These are phyloP conservation scores for Casaregolazyma lundiana DNA, from an alignment of 1,139 yeast species.

Conservation along the genomic window DNA sequence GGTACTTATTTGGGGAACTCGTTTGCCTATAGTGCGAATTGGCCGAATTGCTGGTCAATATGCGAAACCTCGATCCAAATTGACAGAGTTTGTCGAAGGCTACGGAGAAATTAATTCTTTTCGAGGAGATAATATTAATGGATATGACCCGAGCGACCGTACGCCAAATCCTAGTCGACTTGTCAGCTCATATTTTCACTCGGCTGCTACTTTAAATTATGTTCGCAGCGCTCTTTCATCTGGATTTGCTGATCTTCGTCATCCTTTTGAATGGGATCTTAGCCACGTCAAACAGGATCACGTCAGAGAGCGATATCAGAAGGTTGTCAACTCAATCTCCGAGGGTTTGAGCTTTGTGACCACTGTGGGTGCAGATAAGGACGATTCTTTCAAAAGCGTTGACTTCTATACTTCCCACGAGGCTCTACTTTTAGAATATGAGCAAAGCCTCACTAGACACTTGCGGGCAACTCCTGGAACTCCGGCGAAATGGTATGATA, in stretches of 20 bases:
- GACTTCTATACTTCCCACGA: slow-evolving; percentile 42
- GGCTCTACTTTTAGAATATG: slow-evolving; percentile 40
- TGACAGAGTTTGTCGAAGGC: slow-evolving; percentile 40
- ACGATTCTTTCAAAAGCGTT: slow-evolving; percentile 30
- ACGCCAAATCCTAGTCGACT: slow-evolving; percentile 40
- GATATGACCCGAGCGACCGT: slow-evolving; percentile 37
- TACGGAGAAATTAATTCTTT: slow-evolving; percentile 38
- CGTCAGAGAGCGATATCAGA: slow-evolving; percentile 36
- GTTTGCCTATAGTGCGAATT: slow-evolving; percentile 38
- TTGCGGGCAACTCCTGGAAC: slow-evolving; percentile 25
- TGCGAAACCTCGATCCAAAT: slow-evolving; percentile 42
- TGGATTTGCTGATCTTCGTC: slow-evolving; percentile 40
- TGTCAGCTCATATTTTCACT: slow-evolving; percentile 42
- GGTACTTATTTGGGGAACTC: slow-evolving; percentile 40
- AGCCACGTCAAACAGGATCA: slow-evolving; percentile 38
- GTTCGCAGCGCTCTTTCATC: slow-evolving; percentile 35
- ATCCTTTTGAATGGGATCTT: slow-evolving; percentile 41
- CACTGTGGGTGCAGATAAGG: slow-evolving; percentile 38
- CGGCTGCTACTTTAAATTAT: slow-evolving; percentile 42
- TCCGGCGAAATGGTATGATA: slow-evolving; percentile 35
- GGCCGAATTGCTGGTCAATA: slow-evolving; percentile 45
- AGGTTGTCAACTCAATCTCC: slow-evolving; percentile 35
- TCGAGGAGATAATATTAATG: slow-evolving; percentile 43
- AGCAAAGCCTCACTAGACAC: slow-evolving; percentile 39
- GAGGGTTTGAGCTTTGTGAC: slow-evolving; percentile 38